A percentile compares a stretch with the other conserved stretches of the same genome.
Conservation (phyloP, 768 basidiomycete genomes). For the Sutorius australiensis region DNA sequence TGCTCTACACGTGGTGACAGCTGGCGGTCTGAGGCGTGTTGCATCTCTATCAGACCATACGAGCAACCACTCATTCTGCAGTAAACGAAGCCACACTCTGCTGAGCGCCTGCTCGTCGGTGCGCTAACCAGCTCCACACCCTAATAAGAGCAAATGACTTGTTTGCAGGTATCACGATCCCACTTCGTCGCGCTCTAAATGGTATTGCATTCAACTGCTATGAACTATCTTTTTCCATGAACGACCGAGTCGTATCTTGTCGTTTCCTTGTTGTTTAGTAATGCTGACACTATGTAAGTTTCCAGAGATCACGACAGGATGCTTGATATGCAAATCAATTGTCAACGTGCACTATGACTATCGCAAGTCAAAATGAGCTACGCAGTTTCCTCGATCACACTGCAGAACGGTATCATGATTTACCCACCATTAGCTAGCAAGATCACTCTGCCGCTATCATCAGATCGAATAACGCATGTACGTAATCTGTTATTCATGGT, state of each 20-base stretch:
- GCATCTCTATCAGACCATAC: not conserved
- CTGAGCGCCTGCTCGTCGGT: not conserved
- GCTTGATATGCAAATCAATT: not conserved
- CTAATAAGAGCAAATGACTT: not conserved
- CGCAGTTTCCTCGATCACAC: not conserved
- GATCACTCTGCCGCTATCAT: not conserved
- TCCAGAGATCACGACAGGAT: not conserved
- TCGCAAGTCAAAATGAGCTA: not conserved
- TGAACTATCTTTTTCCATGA: not conserved
- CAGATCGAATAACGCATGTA: not conserved
- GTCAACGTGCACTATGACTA: not conserved
- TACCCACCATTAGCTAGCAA: not conserved
- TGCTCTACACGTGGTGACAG: not conserved
- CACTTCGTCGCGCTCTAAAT: not conserved
- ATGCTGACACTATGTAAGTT: not conserved
- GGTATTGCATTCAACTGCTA: not conserved
- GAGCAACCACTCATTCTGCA: not conserved
- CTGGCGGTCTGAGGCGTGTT: not conserved
- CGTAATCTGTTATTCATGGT: not conserved
- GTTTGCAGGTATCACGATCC: not conserved
- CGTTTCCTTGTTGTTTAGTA: not conserved
- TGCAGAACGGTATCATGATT: not conserved
- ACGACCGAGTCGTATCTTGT: not conserved
- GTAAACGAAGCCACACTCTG: not conserved
- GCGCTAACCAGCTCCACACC: not conserved